Evolutionary conservation across 1,139 yeast species (phyloP).

Genomic region (Yamadazyma trypodendri): DNA sequence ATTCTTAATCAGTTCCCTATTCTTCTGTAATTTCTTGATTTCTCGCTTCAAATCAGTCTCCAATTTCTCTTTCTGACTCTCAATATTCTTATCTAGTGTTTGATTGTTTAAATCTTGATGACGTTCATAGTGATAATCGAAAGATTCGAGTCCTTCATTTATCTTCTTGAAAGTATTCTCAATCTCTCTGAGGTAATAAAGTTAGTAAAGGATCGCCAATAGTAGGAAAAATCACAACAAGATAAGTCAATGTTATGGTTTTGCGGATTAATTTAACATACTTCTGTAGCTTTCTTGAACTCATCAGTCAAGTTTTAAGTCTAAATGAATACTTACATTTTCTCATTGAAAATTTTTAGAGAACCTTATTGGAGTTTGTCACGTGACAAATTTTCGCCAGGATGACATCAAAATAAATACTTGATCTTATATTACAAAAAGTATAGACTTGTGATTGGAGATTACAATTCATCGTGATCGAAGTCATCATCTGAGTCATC

Average conservation of each 20-base stretch:
- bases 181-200: conserved; percentile 54
- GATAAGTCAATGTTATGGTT: no score
- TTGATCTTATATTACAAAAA: conserved; percentile 2
- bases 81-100: conserved; percentile 66
- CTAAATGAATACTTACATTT: conserved; percentile 3
- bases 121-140: conserved; percentile 50
- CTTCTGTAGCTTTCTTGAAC: conserved; percentile 48
- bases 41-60: conserved; percentile 94
- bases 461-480: conserved; percentile 54
- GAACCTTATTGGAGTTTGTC: not conserved
- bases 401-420: no score
- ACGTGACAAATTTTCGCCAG: conserved; percentile 1
- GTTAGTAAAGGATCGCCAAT: conserved; percentile 20
- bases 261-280: conserved; percentile 22
- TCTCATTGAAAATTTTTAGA: conserved; percentile 11
- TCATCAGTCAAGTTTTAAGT: conserved; percentile 11
- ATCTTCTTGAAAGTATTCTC: conserved; percentile 95
- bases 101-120: conserved; percentile 40
- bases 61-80: conserved; percentile 90
- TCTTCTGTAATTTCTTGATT: conserved; percentile 90
- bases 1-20: conserved; percentile 91
- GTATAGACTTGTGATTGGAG: no score
- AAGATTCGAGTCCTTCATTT: conserved; percentile 86
- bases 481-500: conserved; percentile 66
- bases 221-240: no score